phyloP scores from a whole-genome alignment of 2,329 filamentous ascomycete species.

The Dactylellina haptotyla region DNA sequence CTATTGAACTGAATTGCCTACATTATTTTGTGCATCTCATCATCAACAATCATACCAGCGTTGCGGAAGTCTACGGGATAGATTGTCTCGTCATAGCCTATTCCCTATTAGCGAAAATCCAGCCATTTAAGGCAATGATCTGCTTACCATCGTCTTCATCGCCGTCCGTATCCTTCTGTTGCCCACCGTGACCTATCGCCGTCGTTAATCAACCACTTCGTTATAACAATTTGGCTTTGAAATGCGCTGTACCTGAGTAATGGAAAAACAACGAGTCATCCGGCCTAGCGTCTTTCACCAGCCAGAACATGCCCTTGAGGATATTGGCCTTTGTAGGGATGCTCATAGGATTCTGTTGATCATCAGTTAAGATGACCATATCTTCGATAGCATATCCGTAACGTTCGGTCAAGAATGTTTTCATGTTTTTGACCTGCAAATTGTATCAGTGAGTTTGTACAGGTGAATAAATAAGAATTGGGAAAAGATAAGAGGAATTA shows the following conservation, averaged over 20 bases:
- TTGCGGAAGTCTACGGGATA: slow-evolving; percentile 78
- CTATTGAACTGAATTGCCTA: slow-evolving; percentile 13
- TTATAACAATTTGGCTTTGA: slow-evolving; percentile 1
- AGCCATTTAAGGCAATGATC: not conserved
- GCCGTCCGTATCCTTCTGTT: slow-evolving; percentile 76
- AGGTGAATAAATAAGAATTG: not conserved
- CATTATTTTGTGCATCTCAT: slow-evolving; percentile 80
- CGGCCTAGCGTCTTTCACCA: slow-evolving; percentile 75
- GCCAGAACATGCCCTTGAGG: slow-evolving; percentile 77
- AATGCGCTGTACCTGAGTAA: slow-evolving; percentile 75
- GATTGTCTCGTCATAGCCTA: slow-evolving; percentile 76
- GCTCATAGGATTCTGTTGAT: slow-evolving; percentile 75
- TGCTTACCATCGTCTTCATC: slow-evolving; percentile 76
- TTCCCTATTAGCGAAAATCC: not conserved
- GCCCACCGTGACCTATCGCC: slow-evolving; percentile 75
- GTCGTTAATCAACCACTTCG: not conserved
- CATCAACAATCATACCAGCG: slow-evolving; percentile 79
- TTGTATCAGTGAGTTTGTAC: not conserved
- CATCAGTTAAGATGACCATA: slow-evolving; percentile 81
- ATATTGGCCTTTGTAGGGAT: slow-evolving; percentile 81
- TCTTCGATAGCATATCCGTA: slow-evolving; percentile 80
- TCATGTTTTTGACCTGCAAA: slow-evolving; percentile 72
- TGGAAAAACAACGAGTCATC: slow-evolving; percentile 83
- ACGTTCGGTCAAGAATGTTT: slow-evolving; percentile 73
- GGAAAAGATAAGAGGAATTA: slow-evolving; percentile 1